These are phyloP conservation scores for Punica granatum DNA, from an alignment of 345 rosid genomes.

Conservation along the genomic window DNA sequence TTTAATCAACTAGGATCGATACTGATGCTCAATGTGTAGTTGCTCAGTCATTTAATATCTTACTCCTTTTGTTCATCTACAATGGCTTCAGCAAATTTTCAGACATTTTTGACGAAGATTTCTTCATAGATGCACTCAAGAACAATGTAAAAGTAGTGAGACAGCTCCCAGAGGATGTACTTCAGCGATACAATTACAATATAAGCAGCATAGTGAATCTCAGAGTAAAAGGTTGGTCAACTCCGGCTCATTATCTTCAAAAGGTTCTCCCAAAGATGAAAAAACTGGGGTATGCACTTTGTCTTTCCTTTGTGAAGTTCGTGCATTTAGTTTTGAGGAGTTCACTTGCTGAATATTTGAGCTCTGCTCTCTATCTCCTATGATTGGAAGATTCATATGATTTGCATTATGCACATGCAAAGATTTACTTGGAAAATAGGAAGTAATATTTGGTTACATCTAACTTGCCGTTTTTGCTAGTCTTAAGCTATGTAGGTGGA, in stretches of 20 bases:
- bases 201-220: constrained; percentile 86
- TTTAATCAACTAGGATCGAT: background rate
- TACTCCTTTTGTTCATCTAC: constrained; percentile 9
- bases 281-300: constrained; percentile 7
- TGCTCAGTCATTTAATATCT: background rate
- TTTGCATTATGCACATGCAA: background rate
- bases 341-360: background rate
- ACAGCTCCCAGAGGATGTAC: constrained; percentile 74
- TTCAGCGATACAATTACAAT: constrained; percentile 73
- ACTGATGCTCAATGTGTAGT: background rate
- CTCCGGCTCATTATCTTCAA: constrained; percentile 74
- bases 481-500: background rate
- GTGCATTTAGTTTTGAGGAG: background rate
- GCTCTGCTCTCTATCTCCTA: background rate
- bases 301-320: background rate
- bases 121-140: constrained; percentile 66
- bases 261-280: constrained; percentile 76
- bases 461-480: background rate
- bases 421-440: background rate
- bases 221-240: constrained; percentile 93
- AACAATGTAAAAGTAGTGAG: constrained; percentile 69
- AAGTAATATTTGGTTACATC: background rate
- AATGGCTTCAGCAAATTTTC: constrained; percentile 65
- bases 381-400: background rate
- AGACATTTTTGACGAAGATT: constrained; percentile 91